Evolutionary conservation across 495 filamentous ascomycete genomes (phyloP).

Genomic region (Annulohypoxylon stygium): DNA sequence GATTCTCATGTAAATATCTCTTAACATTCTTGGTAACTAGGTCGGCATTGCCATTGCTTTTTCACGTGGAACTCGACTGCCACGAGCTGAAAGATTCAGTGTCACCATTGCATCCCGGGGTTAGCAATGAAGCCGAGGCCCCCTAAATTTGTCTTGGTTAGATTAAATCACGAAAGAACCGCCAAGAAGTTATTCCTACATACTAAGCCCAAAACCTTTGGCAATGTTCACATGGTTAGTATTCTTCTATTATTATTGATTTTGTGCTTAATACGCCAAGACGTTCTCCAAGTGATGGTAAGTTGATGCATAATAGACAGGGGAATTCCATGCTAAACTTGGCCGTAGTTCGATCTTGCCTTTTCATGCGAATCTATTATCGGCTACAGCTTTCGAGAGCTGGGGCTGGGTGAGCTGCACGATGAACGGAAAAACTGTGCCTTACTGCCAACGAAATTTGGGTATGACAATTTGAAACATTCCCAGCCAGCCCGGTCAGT

Average conservation of each 20-base stretch:
- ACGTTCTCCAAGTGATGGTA: not conserved
- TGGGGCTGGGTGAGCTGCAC: not conserved
- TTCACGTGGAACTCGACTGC: not conserved
- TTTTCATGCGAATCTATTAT: not conserved
- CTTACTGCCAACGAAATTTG: not conserved
- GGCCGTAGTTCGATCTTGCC: not conserved
- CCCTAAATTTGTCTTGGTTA: not conserved
- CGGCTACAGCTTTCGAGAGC: not conserved
- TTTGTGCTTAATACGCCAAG: not conserved
- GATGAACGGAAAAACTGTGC: no score
- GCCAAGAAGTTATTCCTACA: not conserved
- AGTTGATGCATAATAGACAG: not conserved
- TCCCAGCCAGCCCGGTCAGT: no score
- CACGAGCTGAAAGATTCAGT: not conserved
- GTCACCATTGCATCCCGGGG: not conserved
- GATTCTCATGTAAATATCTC: no score
- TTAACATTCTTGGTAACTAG: no score
- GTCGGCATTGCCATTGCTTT: no score
- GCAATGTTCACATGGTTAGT: no score
- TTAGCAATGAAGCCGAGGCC: not conserved
- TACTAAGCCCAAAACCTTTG: no score
- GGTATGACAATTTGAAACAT: not conserved
- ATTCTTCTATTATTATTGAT: no score
- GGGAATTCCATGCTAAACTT: not conserved
- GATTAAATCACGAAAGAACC: not conserved